Evolutionary conservation across 176 grass and related monocot genomes (phyloP).

Genomic region (Triticum urartu): DNA sequence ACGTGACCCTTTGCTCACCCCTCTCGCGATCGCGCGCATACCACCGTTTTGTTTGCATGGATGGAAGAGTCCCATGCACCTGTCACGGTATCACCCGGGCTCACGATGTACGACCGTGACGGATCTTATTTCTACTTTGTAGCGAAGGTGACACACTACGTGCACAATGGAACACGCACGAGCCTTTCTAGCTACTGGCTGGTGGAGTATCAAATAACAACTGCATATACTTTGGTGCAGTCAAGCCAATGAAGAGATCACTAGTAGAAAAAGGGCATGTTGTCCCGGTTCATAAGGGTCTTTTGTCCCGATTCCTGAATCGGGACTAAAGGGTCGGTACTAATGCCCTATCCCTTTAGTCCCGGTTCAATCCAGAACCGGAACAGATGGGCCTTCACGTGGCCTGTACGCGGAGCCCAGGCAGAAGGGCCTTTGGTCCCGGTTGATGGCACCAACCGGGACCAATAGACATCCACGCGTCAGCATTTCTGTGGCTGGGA

Average conservation of each 20-base stretch:
- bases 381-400: too few species aligned
- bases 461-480: too few species aligned
- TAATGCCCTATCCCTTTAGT: too few species aligned
- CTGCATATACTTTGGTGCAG: background rate
- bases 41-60: background rate
- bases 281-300: too few species aligned
- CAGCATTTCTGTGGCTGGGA: too few species aligned
- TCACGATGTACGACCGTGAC: background rate
- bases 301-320: too few species aligned
- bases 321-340: too few species aligned
- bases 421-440: too few species aligned
- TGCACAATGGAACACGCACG: background rate
- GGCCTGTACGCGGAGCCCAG: too few species aligned
- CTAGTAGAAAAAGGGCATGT: too few species aligned
- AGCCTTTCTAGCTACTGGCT: background rate
- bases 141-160: background rate
- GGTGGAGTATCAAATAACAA: background rate
- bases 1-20: background rate
- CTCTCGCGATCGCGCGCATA: conserved; percentile 28
- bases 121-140: background rate
- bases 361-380: too few species aligned
- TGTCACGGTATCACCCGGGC: background rate
- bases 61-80: background rate
- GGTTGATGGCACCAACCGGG: too few species aligned
- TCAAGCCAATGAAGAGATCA: background rate